These are phyloP conservation scores for Jaltomata sinuosa DNA, from an alignment of 257 asterid species.

Conservation along the genomic window DNA sequence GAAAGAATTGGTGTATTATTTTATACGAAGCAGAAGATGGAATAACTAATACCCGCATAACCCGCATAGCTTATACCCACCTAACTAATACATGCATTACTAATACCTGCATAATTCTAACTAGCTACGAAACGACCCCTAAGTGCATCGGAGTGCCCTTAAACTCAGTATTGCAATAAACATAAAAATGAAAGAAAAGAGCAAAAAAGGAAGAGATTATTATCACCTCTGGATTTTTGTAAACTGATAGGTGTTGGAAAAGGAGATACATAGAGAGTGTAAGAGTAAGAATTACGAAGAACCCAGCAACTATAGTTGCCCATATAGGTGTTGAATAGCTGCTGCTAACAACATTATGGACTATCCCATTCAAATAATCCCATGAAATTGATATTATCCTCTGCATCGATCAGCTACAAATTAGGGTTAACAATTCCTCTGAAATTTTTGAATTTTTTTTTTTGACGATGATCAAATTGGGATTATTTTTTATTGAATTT, in stretches of 20 bases:
- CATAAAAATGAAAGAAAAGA: background rate
- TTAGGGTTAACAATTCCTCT: background rate
- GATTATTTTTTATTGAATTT: background rate
- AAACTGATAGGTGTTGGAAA: slow-evolving; percentile 81
- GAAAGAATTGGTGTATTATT: no score
- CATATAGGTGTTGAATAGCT: slow-evolving; percentile 69
- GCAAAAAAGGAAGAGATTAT: background rate
- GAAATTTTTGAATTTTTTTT: background rate
- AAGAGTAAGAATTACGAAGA: slow-evolving; percentile 41
- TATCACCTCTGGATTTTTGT: slow-evolving; percentile 87
- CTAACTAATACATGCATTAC: no score
- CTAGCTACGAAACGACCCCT: no score
- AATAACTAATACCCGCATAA: no score
- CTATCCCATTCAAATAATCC: background rate
- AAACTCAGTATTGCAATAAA: background rate
- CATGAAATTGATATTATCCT: background rate
- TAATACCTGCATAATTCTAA: no score
- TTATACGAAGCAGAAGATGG: no score
- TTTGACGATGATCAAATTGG: background rate
- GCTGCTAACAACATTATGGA: background rate
- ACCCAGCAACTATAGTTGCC: slow-evolving; percentile 76
- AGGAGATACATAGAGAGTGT: slow-evolving; percentile 69
- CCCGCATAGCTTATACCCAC: no score
- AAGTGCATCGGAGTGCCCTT: no score
- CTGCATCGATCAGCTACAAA: background rate